These are phyloP conservation scores for Mangifera indica DNA, from an alignment of 345 rosid species.

Conservation along the genomic window DNA sequence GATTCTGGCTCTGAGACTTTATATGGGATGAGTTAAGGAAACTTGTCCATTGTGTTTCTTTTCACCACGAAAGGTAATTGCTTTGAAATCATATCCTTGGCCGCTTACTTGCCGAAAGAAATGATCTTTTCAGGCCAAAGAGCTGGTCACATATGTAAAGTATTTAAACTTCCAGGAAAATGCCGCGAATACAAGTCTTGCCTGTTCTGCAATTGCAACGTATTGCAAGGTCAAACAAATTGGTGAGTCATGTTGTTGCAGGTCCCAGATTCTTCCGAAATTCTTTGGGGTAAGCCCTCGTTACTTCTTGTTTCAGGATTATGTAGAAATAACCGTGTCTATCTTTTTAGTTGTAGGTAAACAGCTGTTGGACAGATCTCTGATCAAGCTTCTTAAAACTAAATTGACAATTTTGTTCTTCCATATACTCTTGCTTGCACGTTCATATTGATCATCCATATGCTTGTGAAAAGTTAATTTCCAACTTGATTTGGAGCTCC, in stretches of 20 bases:
- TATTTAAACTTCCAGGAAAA: not conserved
- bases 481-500: not conserved
- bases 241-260: not conserved
- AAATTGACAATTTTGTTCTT: conserved; percentile 13
- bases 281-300: conserved; percentile 35
- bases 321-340: conserved; percentile 28
- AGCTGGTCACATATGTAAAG: conserved; percentile 6
- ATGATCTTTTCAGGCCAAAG: not conserved
- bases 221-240: not conserved
- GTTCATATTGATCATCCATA: conserved; percentile 1
- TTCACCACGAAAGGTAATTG: conserved; percentile 1
- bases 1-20: conserved; percentile 36
- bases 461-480: not conserved
- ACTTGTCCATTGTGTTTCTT: not conserved
- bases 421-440: not conserved
- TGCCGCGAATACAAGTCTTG: not conserved
- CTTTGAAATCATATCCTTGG: not conserved
- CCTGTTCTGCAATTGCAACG: not conserved
- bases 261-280: conserved; percentile 18
- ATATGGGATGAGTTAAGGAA: conserved; percentile 38
- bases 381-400: conserved; percentile 11
- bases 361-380: conserved; percentile 7
- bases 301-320: conserved; percentile 25
- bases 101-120: not conserved
- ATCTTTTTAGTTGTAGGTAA: conserved; percentile 39